Percentiles rank a stretch among this genome's conserved stretches.
Conservation (phyloP, 768 basidiomycete genomes). For the Tylopilus sp. region DNA sequence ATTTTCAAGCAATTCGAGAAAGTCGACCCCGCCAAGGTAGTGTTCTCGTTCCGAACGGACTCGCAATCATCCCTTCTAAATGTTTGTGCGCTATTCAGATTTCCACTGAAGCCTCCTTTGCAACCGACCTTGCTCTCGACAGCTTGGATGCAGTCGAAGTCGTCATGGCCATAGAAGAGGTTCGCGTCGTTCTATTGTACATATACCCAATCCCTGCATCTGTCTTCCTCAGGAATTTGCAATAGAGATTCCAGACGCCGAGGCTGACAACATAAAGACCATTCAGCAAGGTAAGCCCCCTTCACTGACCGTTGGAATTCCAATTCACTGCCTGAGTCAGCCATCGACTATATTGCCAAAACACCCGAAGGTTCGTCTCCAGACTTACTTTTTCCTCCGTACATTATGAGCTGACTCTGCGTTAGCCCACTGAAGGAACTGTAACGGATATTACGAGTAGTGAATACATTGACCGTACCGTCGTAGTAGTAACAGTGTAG, state of each 20-base stretch:
- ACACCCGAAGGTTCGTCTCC: constrained; percentile 80
- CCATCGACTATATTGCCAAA: constrained; percentile 93
- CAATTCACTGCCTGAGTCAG: constrained; percentile 40
- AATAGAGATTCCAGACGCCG: constrained; percentile 96
- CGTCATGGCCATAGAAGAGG: constrained; percentile 98
- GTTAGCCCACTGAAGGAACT: constrained; percentile 47
- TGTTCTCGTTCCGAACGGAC: background rate
- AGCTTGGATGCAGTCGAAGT: constrained; percentile 97
- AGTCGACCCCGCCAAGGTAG: constrained; percentile 29
- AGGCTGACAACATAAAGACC: constrained; percentile 92
- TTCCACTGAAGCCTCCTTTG: constrained; percentile 51
- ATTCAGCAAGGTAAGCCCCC: constrained; percentile 78
- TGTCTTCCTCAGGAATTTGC: constrained; percentile 71
- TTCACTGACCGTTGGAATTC: background rate
- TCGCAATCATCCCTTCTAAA: constrained; percentile 26
- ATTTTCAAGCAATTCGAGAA: constrained; percentile 33
- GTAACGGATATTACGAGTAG: no score
- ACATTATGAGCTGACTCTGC: constrained; percentile 14
- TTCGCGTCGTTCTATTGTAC: constrained; percentile 22
- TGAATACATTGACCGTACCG: no score
- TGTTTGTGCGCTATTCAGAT: constrained; percentile 46
- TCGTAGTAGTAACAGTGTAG: no score
- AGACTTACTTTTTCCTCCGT: constrained; percentile 4
- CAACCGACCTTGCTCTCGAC: constrained; percentile 62
- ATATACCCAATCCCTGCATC: constrained; percentile 1